phyloP scores from a whole-genome alignment of 176 grass and related monocot species.

The Triticum timopheevii region DNA sequence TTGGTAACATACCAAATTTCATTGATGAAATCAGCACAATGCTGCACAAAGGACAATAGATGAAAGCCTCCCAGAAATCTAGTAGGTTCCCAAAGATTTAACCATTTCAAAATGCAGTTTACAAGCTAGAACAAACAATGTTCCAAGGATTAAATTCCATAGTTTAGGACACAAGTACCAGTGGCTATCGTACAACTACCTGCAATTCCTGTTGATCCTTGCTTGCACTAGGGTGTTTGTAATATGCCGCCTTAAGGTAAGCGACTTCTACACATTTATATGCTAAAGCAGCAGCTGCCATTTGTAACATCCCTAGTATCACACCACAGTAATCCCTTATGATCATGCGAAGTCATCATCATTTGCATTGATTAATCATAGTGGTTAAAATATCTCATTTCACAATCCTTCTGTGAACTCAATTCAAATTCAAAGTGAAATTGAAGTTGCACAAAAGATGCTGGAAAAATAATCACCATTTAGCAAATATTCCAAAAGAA shows the following conservation, averaged over 20 bases:
- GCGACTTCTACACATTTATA: slow-evolving; percentile 93
- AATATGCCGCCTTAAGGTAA: slow-evolving; percentile 80
- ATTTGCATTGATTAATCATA: no score
- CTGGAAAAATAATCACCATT: no score
- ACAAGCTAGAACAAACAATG: background rate
- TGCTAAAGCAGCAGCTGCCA: slow-evolving; percentile 78
- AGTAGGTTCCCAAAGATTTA: slow-evolving; percentile 4
- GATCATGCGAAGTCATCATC: no score
- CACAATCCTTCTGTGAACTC: no score
- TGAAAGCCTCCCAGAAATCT: background rate
- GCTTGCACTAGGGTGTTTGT: slow-evolving; percentile 59
- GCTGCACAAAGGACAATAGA: slow-evolving; percentile 11
- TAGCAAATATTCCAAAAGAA: no score
- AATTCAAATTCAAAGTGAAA: no score
- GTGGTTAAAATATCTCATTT: no score
- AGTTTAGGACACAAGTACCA: slow-evolving; percentile 48
- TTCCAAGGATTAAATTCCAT: slow-evolving; percentile 2
- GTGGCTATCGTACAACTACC: slow-evolving; percentile 44
- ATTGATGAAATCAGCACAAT: background rate
- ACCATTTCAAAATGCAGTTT: slow-evolving; percentile 7
- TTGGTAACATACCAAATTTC: background rate
- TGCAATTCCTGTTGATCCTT: slow-evolving; percentile 72
- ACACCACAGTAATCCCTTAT: no score
- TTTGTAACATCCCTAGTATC: background rate
- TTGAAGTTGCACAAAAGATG: no score